These are phyloP conservation scores for Biscogniauxia sp. DNA, from an alignment of 2,329 filamentous ascomycete genomes.

Conservation along the genomic window DNA sequence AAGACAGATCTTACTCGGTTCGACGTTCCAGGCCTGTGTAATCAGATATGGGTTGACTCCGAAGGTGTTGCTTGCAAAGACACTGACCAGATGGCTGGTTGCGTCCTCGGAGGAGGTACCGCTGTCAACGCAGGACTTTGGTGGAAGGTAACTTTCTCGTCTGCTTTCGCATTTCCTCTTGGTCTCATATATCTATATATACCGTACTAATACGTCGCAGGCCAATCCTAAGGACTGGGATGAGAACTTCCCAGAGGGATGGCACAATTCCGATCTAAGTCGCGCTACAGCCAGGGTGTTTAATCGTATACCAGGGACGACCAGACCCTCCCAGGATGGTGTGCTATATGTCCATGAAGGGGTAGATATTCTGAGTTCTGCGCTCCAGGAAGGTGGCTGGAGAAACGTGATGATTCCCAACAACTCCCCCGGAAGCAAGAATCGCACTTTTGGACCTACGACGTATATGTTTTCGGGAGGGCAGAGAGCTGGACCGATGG, in stretches of 20 bases:
- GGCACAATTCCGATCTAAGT: constrained; percentile 63
- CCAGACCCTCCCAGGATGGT: constrained; percentile 62
- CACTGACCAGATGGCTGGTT: constrained; percentile 71
- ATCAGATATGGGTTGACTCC: constrained; percentile 66
- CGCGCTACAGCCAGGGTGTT: constrained; percentile 61
- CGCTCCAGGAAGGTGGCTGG: constrained; percentile 61
- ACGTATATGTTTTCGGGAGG: constrained; percentile 66
- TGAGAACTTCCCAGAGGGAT: constrained; percentile 68
- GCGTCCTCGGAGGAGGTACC: constrained; percentile 66
- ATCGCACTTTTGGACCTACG: constrained; percentile 60
- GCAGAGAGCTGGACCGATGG: constrained; percentile 65
- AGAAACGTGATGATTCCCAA: constrained; percentile 58
- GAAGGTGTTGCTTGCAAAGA: constrained; percentile 65
- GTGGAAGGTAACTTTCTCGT: constrained; percentile 48
- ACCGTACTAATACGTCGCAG: constrained; percentile 25
- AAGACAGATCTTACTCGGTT: constrained; percentile 66
- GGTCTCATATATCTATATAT: neutral
- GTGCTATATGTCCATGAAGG: constrained; percentile 64
- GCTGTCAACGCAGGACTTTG: constrained; percentile 68
- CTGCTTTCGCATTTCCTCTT: neutral
- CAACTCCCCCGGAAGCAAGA: constrained; percentile 58
- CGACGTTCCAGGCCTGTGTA: constrained; percentile 69
- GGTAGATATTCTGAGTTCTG: constrained; percentile 59
- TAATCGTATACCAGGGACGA: constrained; percentile 65
- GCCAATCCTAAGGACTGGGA: constrained; percentile 68